Percentiles rank a stretch among this genome's conserved stretches.
Evolutionary conservation across 1,139 yeast species (phyloP).

Genomic region (Candida labiduridarum): DNA sequence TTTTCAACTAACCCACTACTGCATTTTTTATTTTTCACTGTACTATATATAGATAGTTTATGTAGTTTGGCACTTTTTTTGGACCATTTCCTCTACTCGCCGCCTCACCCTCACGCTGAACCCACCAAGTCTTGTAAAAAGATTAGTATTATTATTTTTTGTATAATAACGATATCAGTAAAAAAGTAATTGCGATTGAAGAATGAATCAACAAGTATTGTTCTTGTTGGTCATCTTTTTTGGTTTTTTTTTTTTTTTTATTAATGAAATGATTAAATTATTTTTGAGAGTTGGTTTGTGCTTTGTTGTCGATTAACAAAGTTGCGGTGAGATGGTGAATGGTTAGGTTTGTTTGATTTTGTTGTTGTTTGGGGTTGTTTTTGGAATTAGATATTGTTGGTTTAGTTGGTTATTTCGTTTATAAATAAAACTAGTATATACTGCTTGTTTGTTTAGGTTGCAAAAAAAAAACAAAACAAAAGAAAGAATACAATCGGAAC

Average conservation of each 20-base stretch:
- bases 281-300: slow-evolving; percentile 1
- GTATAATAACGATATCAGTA: slow-evolving; percentile 3
- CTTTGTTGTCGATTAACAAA: not conserved
- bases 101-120: not conserved
- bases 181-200: not conserved
- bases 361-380: not conserved
- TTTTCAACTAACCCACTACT: not conserved
- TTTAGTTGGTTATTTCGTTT: not conserved
- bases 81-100: not conserved
- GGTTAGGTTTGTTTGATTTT: not conserved
- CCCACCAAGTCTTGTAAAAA: not conserved
- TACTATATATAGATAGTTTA: slow-evolving; percentile 5
- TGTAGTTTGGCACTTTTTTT: not conserved
- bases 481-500: not conserved
- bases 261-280: not conserved
- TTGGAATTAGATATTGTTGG: not conserved
- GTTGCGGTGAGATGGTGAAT: not conserved
- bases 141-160: not conserved
- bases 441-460: not conserved
- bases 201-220: no score
- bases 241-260: not conserved
- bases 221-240: not conserved
- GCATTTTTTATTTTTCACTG: not conserved
- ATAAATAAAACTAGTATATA: not conserved
- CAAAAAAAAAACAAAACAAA: not conserved